Evolutionary conservation across 129 eudicot species (phyloP), one percentile per base, ranked within the genome.

Genomic region (Helianthus tuberosus): DNA sequence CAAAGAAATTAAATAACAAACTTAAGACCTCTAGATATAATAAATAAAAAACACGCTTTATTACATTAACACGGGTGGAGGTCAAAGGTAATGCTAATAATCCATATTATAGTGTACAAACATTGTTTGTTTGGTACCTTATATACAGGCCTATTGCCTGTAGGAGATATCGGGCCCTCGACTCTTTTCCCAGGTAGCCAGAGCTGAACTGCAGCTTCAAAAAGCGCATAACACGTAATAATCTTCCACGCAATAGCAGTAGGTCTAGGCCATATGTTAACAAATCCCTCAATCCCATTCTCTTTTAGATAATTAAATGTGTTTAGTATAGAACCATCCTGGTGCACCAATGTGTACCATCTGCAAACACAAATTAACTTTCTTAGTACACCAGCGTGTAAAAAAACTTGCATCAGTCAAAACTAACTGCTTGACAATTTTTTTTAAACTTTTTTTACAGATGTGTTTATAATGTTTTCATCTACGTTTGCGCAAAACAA

Each of bases 301-400:
- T 86, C 77, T 75, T 64, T 74, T 6, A 94, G 68, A 79, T 83
- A 91, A 67, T 73, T 77, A 49, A 64, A 86, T 29, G 97, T 90
- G 66, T 84, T 80, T 44, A 79, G 74, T 20, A 94, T 59, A 39
- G 97, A 94, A 53, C 98, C 98, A 77, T 94, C 96, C 64, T 91
- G 97, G 84, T 94, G 93, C 52, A 94, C 98, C 97, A 90, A 90
- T 8, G 98, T 94, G 67, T 94, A 94, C 98, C 98, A 94, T 86
- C 98, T 94, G 92, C 74, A 84, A 57, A 66, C 13, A 75, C 49
- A 62, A 6, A 17, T 35, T 36, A 57, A 72, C 39, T 51, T 55
- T 64, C 39, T 71, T 51, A 14, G 23, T 20, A 20, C 13, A 16
- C 23, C 39, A 20, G n/a, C 23, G 23, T 0, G 23, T 20, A 20